phyloP scores from a whole-genome alignment of 352 stramenopile genomes.

The Pythium sp. region DNA sequence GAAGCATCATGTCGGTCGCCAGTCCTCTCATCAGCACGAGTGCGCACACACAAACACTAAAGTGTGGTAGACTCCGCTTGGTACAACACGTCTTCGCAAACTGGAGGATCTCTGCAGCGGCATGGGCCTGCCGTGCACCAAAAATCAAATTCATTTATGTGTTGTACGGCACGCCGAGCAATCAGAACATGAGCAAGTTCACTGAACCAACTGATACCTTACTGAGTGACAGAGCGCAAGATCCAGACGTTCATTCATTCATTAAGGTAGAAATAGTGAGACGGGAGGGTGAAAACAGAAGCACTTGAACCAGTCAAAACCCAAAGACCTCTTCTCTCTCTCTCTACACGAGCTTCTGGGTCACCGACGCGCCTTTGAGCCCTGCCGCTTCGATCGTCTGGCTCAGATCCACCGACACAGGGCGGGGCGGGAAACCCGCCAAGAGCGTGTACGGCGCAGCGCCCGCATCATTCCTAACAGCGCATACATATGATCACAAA shows the following conservation, averaged over 20 bases:
- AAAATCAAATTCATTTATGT: background rate
- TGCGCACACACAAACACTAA: background rate
- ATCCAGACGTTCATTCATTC: background rate
- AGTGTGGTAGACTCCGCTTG: background rate
- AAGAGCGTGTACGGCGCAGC: constrained; percentile 88
- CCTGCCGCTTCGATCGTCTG: constrained; percentile 89
- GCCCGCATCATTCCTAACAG: constrained; percentile 61
- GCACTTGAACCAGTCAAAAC: background rate
- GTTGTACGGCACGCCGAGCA: background rate
- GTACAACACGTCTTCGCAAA: background rate
- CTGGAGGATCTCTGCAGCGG: background rate
- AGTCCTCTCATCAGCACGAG: background rate
- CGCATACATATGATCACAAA: background rate
- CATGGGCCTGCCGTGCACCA: background rate
- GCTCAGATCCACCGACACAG: constrained; percentile 78
- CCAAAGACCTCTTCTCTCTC: background rate
- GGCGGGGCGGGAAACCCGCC: constrained; percentile 89
- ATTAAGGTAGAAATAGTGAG: background rate
- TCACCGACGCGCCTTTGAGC: constrained; percentile 90
- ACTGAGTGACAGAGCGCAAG: background rate
- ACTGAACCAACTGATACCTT: background rate
- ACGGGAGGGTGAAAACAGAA: too few species aligned
- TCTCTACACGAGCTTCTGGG: constrained; percentile 87
- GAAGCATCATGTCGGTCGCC: background rate
- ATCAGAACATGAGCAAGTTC: background rate